Evolutionary conservation across 1,284 basidiomycete species (phyloP).

Genomic region (Amylostereum chailletii): DNA sequence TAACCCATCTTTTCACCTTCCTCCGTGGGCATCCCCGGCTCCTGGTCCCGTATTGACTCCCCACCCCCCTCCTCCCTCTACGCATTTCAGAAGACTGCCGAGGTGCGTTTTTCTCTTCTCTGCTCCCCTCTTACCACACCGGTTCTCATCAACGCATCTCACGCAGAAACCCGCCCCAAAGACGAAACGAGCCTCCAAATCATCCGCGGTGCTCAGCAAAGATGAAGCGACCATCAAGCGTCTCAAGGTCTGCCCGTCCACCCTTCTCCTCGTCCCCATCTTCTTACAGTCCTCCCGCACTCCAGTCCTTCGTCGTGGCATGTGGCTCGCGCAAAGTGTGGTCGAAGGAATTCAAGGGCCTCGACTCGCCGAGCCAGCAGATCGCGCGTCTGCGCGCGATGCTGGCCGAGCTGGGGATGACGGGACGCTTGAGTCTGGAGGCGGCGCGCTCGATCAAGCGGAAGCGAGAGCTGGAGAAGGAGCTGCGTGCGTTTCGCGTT

Average conservation of each 20-base stretch:
- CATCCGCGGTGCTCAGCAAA: conserved; percentile 20
- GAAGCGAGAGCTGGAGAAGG: conserved; percentile 67
- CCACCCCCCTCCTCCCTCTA: not conserved
- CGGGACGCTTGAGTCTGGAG: conserved; percentile 65
- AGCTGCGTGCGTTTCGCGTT: conserved; percentile 52
- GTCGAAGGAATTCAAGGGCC: conserved; percentile 66
- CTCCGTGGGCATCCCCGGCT: not conserved
- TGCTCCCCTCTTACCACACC: not conserved
- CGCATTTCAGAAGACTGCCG: conserved; percentile 11
- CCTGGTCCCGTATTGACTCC: not conserved
- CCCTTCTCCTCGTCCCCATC: not conserved
- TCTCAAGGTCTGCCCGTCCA: conserved; percentile 20
- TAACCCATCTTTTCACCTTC: not conserved
- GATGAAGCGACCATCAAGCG: conserved; percentile 28
- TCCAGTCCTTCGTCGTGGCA: conserved; percentile 58
- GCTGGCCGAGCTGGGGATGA: conserved; percentile 71
- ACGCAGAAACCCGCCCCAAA: conserved; percentile 11
- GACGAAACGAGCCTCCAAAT: conserved; percentile 18
- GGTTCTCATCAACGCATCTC: not conserved
- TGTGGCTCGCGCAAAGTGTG: conserved; percentile 80
- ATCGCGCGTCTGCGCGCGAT: conserved; percentile 58
- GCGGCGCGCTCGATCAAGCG: conserved; percentile 70
- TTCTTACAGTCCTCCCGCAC: not conserved
- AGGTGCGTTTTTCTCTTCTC: conserved; percentile 5
- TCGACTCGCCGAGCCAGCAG: conserved; percentile 52